phyloP scores from a whole-genome alignment of 257 asterid species.

The Marsdenia floribunda region DNA sequence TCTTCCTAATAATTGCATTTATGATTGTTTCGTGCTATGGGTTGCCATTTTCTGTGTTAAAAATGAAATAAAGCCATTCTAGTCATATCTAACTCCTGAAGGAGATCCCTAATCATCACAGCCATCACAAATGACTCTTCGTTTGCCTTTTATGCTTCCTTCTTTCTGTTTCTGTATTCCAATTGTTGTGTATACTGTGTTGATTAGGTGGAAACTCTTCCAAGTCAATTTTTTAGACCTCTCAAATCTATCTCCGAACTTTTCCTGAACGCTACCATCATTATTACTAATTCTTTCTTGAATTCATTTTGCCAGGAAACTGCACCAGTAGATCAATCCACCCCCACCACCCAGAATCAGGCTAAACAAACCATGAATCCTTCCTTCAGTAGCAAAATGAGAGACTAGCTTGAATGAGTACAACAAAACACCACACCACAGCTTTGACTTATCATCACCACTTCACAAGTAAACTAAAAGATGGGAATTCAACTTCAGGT shows the following conservation, averaged over 20 bases:
- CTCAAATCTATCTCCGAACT: neutral
- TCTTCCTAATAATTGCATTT: neutral
- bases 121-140: neutral
- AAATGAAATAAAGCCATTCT: neutral
- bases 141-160: neutral
- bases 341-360: conserved; percentile 6
- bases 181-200: neutral
- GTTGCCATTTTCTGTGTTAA: neutral
- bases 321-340: conserved; percentile 11
- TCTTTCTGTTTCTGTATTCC: neutral
- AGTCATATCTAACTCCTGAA: neutral
- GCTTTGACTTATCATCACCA: neutral
- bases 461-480: neutral
- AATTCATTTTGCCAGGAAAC: conserved; percentile 27
- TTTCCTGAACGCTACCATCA: neutral
- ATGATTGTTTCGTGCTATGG: neutral
- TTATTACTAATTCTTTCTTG: neutral
- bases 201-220: neutral
- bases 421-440: neutral
- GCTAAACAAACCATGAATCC: conserved; percentile 4
- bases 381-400: neutral
- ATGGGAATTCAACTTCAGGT: neutral
- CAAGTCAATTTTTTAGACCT: neutral
- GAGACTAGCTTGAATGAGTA: neutral
- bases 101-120: neutral